Percentiles rank a stretch among this genome's conserved stretches.
Conservation (phyloP, 2,329 filamentous ascomycete species). For the Magnaporthiopsis poae region DNA sequence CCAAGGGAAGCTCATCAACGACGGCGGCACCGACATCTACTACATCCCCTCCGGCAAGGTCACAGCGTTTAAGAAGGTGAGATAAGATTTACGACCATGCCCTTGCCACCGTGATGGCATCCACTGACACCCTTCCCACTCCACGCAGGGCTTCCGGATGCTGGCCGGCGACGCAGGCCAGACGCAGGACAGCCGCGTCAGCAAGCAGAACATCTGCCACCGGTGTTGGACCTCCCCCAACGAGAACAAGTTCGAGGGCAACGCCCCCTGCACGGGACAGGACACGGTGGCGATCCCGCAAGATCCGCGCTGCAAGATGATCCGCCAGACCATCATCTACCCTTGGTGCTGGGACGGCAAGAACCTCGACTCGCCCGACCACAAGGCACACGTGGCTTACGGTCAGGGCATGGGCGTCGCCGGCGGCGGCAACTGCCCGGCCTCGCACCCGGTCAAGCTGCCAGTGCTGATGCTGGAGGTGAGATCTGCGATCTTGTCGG, state of each 20-base stretch:
- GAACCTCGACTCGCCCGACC: conserved; percentile 34
- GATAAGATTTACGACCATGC: no score
- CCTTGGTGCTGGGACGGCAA: conserved; percentile 37
- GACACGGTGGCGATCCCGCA: conserved; percentile 41
- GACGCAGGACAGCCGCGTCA: conserved; percentile 29
- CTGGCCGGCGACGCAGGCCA: conserved; percentile 32
- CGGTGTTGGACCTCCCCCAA: conserved; percentile 36
- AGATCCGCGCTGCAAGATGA: conserved; percentile 38
- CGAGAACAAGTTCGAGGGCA: conserved; percentile 37
- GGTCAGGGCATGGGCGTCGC: conserved; percentile 32
- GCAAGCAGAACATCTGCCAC: conserved; percentile 37
- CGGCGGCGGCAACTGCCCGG: conserved; percentile 37
- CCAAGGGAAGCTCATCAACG: conserved; percentile 32
- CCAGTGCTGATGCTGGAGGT: conserved; percentile 25
- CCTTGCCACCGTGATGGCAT: no score
- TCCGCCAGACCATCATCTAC: conserved; percentile 44
- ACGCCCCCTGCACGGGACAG: conserved; percentile 37
- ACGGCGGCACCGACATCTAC: conserved; percentile 34
- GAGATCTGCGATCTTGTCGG: no score
- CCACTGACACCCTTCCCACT: conserved; percentile 10
- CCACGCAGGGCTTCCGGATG: conserved; percentile 30
- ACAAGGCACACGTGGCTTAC: conserved; percentile 37
- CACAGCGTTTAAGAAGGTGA: conserved; percentile 28
- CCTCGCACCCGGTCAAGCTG: conserved; percentile 34
- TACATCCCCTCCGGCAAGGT: conserved; percentile 33